Evolutionary conservation across 345 rosid genomes (phyloP).

Genomic region (Citrus glauca): DNA sequence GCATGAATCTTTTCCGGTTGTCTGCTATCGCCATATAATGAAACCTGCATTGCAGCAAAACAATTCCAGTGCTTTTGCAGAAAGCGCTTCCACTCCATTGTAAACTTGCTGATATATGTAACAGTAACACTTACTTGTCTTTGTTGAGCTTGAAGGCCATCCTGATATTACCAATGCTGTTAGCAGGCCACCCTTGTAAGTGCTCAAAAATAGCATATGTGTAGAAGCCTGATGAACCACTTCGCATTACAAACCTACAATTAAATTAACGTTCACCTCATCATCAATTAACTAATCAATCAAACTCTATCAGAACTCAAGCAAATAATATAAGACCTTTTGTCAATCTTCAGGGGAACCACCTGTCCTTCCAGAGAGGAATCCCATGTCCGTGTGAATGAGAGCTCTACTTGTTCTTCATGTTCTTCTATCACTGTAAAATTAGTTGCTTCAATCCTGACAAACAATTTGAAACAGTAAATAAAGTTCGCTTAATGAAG

Average conservation of each 20-base stretch:
- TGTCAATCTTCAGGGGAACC: constrained; percentile 61
- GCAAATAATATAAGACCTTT: constrained; percentile 32
- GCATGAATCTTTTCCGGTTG: constrained; percentile 78
- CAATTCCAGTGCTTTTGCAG: not conserved
- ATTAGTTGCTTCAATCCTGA: constrained; percentile 4
- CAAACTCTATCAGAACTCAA: not conserved
- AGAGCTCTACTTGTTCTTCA: constrained; percentile 52
- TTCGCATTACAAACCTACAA: constrained; percentile 62
- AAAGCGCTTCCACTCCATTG: not conserved
- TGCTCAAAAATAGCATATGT: constrained; percentile 75
- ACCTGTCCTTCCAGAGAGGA: constrained; percentile 34
- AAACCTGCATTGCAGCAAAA: constrained; percentile 34
- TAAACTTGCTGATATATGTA: no score
- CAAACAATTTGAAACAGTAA: not conserved
- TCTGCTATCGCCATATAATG: constrained; percentile 76
- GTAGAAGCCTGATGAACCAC: constrained; percentile 72
- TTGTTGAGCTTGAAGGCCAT: constrained; percentile 70
- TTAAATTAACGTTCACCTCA: not conserved
- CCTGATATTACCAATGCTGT: constrained; percentile 61
- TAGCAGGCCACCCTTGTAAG: constrained; percentile 72
- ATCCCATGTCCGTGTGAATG: constrained; percentile 62
- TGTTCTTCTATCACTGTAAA: constrained; percentile 2
- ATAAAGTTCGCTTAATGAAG: not conserved
- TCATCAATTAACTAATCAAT: not conserved
- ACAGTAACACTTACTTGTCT: constrained; percentile 36